Percentiles rank a stretch among this genome's conserved stretches.
These are phyloP conservation scores for Dioszegia hungarica DNA, from an alignment of 768 basidiomycete species.

Conservation along the genomic window DNA sequence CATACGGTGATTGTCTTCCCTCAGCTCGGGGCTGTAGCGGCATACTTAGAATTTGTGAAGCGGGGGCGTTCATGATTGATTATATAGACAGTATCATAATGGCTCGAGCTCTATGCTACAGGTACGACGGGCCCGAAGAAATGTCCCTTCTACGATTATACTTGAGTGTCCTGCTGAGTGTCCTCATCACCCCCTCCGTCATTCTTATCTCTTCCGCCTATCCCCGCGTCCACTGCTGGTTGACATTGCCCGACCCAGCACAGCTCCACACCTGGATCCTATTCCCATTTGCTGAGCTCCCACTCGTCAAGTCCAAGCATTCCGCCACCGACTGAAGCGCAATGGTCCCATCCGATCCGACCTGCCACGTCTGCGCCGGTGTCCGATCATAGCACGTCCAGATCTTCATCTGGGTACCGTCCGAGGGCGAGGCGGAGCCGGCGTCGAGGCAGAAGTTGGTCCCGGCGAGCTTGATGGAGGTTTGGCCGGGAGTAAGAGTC, in stretches of 20 bases:
- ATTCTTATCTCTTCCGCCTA: background rate
- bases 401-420: conserved; percentile 32
- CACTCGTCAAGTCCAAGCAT: conserved; percentile 26
- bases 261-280: conserved; percentile 3
- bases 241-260: background rate
- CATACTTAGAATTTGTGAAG: too few relatives aligned
- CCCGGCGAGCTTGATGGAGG: conserved; percentile 22
- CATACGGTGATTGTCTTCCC: too few relatives aligned
- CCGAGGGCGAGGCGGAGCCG: conserved; percentile 16
- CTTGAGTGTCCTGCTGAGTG: background rate
- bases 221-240: conserved; percentile 10
- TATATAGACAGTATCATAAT: too few relatives aligned
- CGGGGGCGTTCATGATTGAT: too few relatives aligned
- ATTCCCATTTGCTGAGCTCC: conserved; percentile 6
- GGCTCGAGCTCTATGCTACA: too few relatives aligned
- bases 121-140: too few relatives aligned
- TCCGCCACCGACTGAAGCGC: conserved; percentile 16
- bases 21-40: too few relatives aligned
- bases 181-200: background rate
- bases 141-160: background rate
- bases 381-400: conserved; percentile 34
- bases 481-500: conserved; percentile 16
- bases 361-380: conserved; percentile 32
- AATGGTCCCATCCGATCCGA: conserved; percentile 24
- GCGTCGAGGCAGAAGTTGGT: conserved; percentile 38